Evolutionary conservation across 2,329 filamentous ascomycete genomes (phyloP).

Genomic region (Pseudogymnoascus sp.): DNA sequence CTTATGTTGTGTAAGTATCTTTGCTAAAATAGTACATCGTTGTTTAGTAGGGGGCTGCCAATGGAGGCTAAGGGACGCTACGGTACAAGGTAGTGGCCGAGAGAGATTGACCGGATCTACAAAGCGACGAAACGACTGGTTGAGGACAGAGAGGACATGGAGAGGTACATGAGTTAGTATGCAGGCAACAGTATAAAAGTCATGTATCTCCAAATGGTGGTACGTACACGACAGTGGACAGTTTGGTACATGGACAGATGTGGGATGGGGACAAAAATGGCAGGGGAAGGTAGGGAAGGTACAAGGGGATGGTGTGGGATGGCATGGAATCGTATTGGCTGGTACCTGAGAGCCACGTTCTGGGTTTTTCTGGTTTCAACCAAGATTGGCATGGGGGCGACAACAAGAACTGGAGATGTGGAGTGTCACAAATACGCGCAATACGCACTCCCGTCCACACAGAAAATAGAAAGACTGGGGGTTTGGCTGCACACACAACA

Average conservation of each 20-base stretch:
- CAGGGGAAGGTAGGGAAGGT: neutral
- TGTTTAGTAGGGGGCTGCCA: neutral
- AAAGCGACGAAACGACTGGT: neutral
- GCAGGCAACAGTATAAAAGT: neutral
- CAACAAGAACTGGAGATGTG: neutral
- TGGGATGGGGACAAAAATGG: neutral
- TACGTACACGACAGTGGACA: neutral
- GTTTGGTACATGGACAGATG: neutral
- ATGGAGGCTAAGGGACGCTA: neutral
- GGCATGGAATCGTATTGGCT: neutral
- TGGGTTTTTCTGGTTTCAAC: constrained; percentile 5
- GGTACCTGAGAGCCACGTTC: constrained; percentile 6
- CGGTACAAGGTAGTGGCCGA: neutral
- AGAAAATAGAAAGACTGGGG: too few relatives aligned
- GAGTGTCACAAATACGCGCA: neutral
- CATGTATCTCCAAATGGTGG: neutral
- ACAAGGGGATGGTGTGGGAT: neutral
- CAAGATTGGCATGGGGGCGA: neutral
- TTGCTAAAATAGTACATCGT: neutral
- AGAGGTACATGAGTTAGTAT: neutral
- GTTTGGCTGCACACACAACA: neutral
- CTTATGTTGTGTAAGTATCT: neutral
- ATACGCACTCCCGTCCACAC: neutral
- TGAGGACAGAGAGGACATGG: neutral
- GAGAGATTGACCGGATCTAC: constrained; percentile 9